Evolutionary conservation across 129 eudicot genomes (phyloP).

Genomic region (Sambucus nigra): DNA sequence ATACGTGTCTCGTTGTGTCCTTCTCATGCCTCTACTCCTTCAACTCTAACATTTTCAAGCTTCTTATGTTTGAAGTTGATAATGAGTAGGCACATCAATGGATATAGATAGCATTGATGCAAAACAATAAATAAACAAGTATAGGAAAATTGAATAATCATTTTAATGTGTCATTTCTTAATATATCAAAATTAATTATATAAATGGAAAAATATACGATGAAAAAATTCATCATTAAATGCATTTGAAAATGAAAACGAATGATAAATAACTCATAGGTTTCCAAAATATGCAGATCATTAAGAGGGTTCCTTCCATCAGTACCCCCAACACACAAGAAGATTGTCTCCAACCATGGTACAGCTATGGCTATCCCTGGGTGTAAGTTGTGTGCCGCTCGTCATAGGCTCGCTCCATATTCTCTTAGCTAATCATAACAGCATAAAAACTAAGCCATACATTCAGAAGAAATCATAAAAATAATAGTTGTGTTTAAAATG

Average conservation of each 20-base stretch:
- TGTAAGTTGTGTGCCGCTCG: conserved; percentile 57
- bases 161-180: no score
- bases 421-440: conserved; percentile 36
- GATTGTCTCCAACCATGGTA: conserved; percentile 71
- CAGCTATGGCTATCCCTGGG: conserved; percentile 99
- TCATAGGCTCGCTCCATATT: conserved; percentile 72
- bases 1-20: conserved; percentile 94
- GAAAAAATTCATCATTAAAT: not conserved
- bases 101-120: not conserved
- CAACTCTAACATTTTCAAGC: conserved; percentile 58
- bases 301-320: conserved; percentile 69
- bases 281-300: conserved; percentile 75
- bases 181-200: not conserved
- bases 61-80: conserved; percentile 78
- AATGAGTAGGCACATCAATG: conserved; percentile 8
- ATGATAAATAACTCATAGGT: conserved; percentile 50
- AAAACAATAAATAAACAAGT: conserved; percentile 1
- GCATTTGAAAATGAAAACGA: not conserved
- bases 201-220: not conserved
- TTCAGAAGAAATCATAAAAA: conserved; percentile 1
- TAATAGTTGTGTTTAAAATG: no score
- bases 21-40: conserved; percentile 87
- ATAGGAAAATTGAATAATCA: not conserved
- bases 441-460: not conserved
- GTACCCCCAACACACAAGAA: conserved; percentile 95